These are phyloP conservation scores for Boletus subcaerulescens DNA, from an alignment of 768 basidiomycete species.

Conservation along the genomic window DNA sequence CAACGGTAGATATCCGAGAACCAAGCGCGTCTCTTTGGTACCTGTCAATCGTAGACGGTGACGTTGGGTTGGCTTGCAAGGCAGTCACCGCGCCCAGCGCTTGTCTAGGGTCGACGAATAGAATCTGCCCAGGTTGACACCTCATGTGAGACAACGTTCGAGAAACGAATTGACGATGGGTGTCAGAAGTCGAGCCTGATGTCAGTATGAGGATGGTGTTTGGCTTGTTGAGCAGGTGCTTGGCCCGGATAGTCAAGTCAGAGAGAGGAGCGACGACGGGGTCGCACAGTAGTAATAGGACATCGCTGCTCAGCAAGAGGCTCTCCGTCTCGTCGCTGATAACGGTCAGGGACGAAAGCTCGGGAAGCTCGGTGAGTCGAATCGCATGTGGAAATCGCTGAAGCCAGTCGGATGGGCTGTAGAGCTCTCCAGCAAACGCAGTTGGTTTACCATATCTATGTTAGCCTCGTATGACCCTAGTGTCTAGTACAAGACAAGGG, in stretches of 20 bases:
- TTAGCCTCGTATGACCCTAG: not conserved
- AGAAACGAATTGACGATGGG: conserved; percentile 16
- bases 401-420: conserved; percentile 53
- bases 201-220: conserved; percentile 46
- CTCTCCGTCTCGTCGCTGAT: conserved; percentile 15
- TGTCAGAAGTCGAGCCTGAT: conserved; percentile 22
- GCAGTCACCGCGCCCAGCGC: conserved; percentile 52
- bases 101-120: conserved; percentile 57
- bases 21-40: conserved; percentile 62
- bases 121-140: conserved; percentile 28
- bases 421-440: conserved; percentile 26
- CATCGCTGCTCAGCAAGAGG: conserved; percentile 44
- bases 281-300: conserved; percentile 63
- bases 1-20: conserved; percentile 55
- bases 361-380: conserved; percentile 42
- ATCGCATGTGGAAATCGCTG: conserved; percentile 51
- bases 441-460: conserved; percentile 24
- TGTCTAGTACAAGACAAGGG: not conserved
- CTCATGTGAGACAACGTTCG: conserved; percentile 22
- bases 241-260: conserved; percentile 28
- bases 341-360: conserved; percentile 16
- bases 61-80: conserved; percentile 45
- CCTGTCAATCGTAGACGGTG: conserved; percentile 51
- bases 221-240: conserved; percentile 31
- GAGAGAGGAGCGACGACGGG: conserved; percentile 51